Percentiles rank a stretch among this genome's conserved stretches.
Evolutionary conservation across 805 yeast species (phyloP).

Genomic region (Saccharomyces mikatae): DNA sequence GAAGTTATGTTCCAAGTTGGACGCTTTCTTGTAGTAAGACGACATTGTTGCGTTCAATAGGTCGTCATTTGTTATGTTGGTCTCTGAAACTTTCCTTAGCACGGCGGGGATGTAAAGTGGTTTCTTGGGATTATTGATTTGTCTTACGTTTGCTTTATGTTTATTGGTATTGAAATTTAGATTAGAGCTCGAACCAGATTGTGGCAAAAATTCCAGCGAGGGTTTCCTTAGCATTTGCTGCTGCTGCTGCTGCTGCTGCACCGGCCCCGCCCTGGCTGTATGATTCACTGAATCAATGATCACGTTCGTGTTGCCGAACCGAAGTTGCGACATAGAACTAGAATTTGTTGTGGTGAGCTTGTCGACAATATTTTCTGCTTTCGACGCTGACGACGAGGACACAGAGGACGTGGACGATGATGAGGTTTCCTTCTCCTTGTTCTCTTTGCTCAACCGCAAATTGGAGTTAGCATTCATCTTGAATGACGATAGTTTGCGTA

Average conservation of each 20-base stretch:
- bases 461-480: conserved; percentile 6
- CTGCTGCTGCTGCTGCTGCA: no score
- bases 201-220: conserved; percentile 15
- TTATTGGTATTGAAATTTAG: background rate
- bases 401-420: background rate
- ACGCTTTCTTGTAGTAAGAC: background rate
- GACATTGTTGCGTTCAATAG: conserved; percentile 26
- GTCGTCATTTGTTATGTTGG: conserved; percentile 38
- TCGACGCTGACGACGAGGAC: background rate
- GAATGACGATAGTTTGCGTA: conserved; percentile 30
- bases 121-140: conserved; percentile 70
- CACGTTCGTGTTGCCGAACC: conserved; percentile 26
- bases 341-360: conserved; percentile 1
- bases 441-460: background rate
- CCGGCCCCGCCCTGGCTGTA: background rate
- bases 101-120: conserved; percentile 92
- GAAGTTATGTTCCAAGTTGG: background rate
- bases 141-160: conserved; percentile 38
- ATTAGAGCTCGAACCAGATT: conserved; percentile 8
- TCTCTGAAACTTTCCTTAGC: conserved; percentile 43
- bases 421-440: background rate
- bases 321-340: conserved; percentile 19
- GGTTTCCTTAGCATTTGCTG: conserved; percentile 5
- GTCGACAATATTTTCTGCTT: conserved; percentile 1
- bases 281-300: conserved; percentile 20